Evolutionary conservation across 176 grass and related monocot species (phyloP), one percentile per base, ranked within the genome.

Genomic region (Aegilops speltoides): DNA sequence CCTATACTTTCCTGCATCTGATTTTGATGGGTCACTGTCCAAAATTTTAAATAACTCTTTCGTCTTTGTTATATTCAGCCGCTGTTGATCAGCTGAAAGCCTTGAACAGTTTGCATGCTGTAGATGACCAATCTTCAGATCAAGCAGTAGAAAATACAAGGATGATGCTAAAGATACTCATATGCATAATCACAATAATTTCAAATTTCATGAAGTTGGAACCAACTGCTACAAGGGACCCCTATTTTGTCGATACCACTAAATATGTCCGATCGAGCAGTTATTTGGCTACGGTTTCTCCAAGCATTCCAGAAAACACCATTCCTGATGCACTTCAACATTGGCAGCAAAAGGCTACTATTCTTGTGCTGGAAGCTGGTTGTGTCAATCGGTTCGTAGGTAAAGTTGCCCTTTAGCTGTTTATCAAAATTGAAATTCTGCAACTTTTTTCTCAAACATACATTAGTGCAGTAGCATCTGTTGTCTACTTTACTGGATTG

Each of bases 361-460:
- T 95, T 83, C 85, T 95, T 86, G 81, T 98, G 76, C 91, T 98
- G 80, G 95, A 95, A 92, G 89, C 93, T 73, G 91, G 95, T 41
- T 91, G 93, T 80, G 95, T 98, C 80, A 92, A 92, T 83, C 90
- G 83, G 89, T 91, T 98, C 86, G 93, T 95, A 90, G 95, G 95
- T 98, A 95, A 93, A 90, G 72, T 80, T 88, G 77, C 76, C 50
- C 25, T 89, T 79, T 67, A 73, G 33, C 79, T 83, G 56, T 84
- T 33, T 72, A 61, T 60, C 28, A 23, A 81, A 12, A 56, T 73
- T 74, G 15, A 57, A 8, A 0, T 90, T 77, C 70, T 62, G 16
- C 19, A 26, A 17, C 20, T 86, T 62, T 29, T 2, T 66, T 85
- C 62, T 62, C 43, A 59, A 85, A 25, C 20, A 32, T 85, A 74